Base-by-base conservation (phyloP, 148 eudicot species). In the Persicaria tinctoria region DNA sequence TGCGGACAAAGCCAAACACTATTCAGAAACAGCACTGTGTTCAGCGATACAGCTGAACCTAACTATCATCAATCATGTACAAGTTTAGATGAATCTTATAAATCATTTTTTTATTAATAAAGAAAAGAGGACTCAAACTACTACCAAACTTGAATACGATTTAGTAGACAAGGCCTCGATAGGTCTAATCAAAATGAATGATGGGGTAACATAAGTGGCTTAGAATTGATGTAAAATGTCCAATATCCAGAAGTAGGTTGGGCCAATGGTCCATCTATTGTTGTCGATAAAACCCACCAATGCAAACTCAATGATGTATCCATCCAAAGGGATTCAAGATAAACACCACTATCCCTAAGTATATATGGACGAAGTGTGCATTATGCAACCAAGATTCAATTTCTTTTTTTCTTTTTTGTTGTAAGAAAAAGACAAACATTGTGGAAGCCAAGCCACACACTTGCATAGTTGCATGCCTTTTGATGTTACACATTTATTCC, bases 181-280 rank as follows among this genome's bases (percentile, higher is more conserved):
- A 38, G n/a, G 70, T 66, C 70, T 66, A 66, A 66, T 66, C 70
- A 66, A 66, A 66, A 66, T 66, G 70, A 66, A 38, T 66, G 46
- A 38, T 41, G 70, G 8, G 8, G 70, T 66, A 41, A 41, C 48
- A 38, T 44, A 41, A 66, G 70, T 66, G 70, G 70, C 14, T 44
- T 66, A 2, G 17, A 66, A 66, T 66, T 41, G 18, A 66, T 41
- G 41, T 66, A 1, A 64, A 5, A 38, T 66, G 70, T 66, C 70
- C 48, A 38, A 32, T 63, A 38, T 41, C 44, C 8, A 17, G 6
- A 6, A 41, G 70, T 66, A 60, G 68, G 68, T 13, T 41, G 47
- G 48, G 41, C 70, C 48, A 44, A 12, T 60, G 44, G 41, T 8
- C 44, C 68, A 60, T 23, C 68, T 60, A 23, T 27, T 20, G 68